Evolutionary conservation across 345 rosid genomes (phyloP).

Genomic region (Bruguiera sexangula): DNA sequence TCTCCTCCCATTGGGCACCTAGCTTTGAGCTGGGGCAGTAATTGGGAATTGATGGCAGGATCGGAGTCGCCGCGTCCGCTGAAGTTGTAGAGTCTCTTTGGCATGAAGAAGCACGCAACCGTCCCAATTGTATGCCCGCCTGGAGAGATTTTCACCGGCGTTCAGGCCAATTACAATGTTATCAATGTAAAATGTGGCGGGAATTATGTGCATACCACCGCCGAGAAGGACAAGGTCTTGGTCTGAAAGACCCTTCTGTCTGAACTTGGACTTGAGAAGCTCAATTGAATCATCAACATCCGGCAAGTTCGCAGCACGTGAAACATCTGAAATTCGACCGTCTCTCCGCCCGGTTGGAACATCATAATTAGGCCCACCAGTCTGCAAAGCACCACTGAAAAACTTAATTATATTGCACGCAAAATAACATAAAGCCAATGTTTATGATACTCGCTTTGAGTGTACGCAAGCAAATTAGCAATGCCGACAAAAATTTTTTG

Average conservation of each 20-base stretch:
- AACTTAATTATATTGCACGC: background rate
- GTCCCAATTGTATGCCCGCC: constrained; percentile 87
- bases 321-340: constrained; percentile 53
- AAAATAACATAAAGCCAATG: background rate
- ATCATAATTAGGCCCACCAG: constrained; percentile 57
- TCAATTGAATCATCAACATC: constrained; percentile 57
- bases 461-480: background rate
- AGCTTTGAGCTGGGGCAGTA: constrained; percentile 42
- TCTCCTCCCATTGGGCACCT: constrained; percentile 59
- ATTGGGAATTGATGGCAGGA: constrained; percentile 47
- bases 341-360: constrained; percentile 81
- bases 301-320: constrained; percentile 58
- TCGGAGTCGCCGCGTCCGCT: constrained; percentile 49
- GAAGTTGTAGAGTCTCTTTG: constrained; percentile 56
- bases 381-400: constrained; percentile 26
- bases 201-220: constrained; percentile 26
- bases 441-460: background rate
- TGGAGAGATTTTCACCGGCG: constrained; percentile 20
- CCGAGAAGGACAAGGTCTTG: constrained; percentile 75
- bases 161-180: background rate
- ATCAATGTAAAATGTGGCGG: background rate
- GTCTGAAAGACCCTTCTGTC: constrained; percentile 52
- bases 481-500: no score
- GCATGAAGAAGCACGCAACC: constrained; percentile 87
- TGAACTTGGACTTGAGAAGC: constrained; percentile 55